Evolutionary conservation across 352 stramenopile genomes (phyloP).

Genomic region (Pythium insidiosum): DNA sequence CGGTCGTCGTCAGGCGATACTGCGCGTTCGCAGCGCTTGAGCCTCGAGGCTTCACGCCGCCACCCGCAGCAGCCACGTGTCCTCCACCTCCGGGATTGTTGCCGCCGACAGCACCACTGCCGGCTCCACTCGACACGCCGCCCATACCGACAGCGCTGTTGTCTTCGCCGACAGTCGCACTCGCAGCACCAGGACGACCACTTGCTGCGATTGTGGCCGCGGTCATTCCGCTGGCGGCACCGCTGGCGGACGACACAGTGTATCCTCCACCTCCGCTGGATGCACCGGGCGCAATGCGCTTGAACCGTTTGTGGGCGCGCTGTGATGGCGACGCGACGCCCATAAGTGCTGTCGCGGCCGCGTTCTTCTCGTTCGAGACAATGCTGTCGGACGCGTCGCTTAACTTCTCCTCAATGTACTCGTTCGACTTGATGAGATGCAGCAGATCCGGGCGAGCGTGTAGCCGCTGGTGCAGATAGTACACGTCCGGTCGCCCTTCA

Average conservation of each 20-base stretch:
- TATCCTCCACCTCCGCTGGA: background rate
- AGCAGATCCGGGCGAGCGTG: conserved; percentile 63
- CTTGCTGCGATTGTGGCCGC: background rate
- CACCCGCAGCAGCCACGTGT: background rate
- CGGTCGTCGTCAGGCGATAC: conserved; percentile 9
- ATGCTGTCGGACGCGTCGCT: conserved; percentile 33
- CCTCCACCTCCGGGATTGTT: background rate
- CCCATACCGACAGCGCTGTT: too few species aligned
- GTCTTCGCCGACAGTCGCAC: too few species aligned
- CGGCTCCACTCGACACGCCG: too few species aligned
- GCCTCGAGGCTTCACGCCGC: too few species aligned
- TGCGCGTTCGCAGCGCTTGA: too few species aligned
- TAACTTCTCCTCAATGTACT: conserved; percentile 76
- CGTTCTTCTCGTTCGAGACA: conserved; percentile 12
- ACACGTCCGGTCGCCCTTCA: conserved; percentile 62
- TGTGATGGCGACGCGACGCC: conserved; percentile 20
- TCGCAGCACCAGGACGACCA: background rate
- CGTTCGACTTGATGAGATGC: conserved; percentile 77
- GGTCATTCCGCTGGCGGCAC: background rate
- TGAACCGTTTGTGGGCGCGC: conserved; percentile 57
- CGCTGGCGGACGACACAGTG: background rate
- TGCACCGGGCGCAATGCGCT: conserved; percentile 28
- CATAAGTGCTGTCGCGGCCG: conserved; percentile 19
- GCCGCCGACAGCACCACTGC: background rate
- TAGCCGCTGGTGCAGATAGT: conserved; percentile 71